Evolutionary conservation across 2,329 filamentous ascomycete genomes (phyloP).

Genomic region (Aspergillus versicolor): DNA sequence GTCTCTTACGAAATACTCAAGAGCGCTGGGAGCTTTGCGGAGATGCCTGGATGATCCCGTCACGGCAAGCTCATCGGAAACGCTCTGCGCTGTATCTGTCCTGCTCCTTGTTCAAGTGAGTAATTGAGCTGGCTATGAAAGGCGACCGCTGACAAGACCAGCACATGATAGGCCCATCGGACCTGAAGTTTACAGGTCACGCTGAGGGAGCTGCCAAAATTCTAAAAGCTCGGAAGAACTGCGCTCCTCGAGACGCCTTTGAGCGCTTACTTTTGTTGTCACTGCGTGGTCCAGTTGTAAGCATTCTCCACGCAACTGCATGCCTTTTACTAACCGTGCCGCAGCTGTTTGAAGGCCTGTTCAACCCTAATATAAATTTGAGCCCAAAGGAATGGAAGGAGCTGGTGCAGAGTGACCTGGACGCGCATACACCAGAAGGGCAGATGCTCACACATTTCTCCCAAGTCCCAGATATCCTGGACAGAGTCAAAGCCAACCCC

Average conservation of each 20-base stretch:
- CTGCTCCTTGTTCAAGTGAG: slow-evolving; percentile 33
- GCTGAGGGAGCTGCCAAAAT: slow-evolving; percentile 37
- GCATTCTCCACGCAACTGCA: not conserved
- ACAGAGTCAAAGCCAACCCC: slow-evolving; percentile 19
- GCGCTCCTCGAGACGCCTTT: slow-evolving; percentile 32
- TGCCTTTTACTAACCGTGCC: not conserved
- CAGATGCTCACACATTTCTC: slow-evolving; percentile 32
- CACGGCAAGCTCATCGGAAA: slow-evolving; percentile 33
- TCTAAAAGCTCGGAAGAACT: slow-evolving; percentile 32
- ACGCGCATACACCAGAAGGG: slow-evolving; percentile 28
- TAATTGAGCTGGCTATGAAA: not conserved
- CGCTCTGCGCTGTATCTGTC: slow-evolving; percentile 39
- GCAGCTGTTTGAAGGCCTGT: slow-evolving; percentile 38
- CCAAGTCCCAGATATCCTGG: slow-evolving; percentile 30
- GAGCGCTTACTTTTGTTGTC: slow-evolving; percentile 35
- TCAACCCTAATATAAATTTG: slow-evolving; percentile 35
- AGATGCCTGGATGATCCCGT: slow-evolving; percentile 30
- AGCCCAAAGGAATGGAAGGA: slow-evolving; percentile 33
- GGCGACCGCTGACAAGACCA: not conserved
- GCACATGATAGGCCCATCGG: slow-evolving; percentile 2
- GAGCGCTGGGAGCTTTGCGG: slow-evolving; percentile 28
- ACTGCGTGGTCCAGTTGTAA: slow-evolving; percentile 37
- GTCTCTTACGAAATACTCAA: slow-evolving; percentile 32
- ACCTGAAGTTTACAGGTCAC: slow-evolving; percentile 26
- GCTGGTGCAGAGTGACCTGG: slow-evolving; percentile 32